Percentiles rank a stretch among this genome's conserved stretches.
Evolutionary conservation across 1,139 yeast species (phyloP).

Genomic region (Pichia sp.): DNA sequence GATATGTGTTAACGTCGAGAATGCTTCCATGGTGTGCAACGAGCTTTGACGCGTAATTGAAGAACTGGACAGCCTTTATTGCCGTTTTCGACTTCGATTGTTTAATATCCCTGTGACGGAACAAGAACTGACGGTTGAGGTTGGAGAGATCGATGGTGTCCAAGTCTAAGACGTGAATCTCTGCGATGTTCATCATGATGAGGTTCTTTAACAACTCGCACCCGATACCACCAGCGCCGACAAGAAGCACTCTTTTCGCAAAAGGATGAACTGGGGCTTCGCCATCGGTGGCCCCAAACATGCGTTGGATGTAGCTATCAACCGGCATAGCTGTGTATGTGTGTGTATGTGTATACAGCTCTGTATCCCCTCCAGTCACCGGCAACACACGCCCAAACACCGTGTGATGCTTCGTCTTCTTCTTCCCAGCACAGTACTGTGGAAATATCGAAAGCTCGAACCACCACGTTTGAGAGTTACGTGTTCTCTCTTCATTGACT

Average conservation of each 20-base stretch:
- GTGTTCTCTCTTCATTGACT: no score
- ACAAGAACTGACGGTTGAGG: slow-evolving; percentile 83
- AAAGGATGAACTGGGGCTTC: slow-evolving; percentile 24
- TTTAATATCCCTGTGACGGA: slow-evolving; percentile 76
- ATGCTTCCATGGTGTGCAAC: slow-evolving; percentile 85
- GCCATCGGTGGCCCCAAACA: slow-evolving; percentile 34
- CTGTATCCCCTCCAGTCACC: no score
- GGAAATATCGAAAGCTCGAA: no score
- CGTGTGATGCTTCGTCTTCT: no score
- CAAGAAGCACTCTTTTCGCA: slow-evolving; percentile 60
- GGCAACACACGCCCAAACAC: no score
- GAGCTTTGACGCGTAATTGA: slow-evolving; percentile 62
- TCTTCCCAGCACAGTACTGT: no score
- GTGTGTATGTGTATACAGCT: no score
- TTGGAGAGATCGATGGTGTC: slow-evolving; percentile 93
- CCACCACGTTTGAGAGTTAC: no score
- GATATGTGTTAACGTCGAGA: slow-evolving; percentile 67
- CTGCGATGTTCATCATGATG: slow-evolving; percentile 77
- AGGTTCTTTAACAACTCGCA: slow-evolving; percentile 89
- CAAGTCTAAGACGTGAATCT: slow-evolving; percentile 84
- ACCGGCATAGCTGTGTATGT: slow-evolving; percentile 14
- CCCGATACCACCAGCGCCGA: slow-evolving; percentile 99
- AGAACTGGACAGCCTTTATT: slow-evolving; percentile 67
- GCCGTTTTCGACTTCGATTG: slow-evolving; percentile 81
- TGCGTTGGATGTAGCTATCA: slow-evolving; percentile 37